These are phyloP conservation scores for Umbelopsis sp. DNA, from an alignment of 192 early-diverging fungal genomes.

Conservation along the genomic window DNA sequence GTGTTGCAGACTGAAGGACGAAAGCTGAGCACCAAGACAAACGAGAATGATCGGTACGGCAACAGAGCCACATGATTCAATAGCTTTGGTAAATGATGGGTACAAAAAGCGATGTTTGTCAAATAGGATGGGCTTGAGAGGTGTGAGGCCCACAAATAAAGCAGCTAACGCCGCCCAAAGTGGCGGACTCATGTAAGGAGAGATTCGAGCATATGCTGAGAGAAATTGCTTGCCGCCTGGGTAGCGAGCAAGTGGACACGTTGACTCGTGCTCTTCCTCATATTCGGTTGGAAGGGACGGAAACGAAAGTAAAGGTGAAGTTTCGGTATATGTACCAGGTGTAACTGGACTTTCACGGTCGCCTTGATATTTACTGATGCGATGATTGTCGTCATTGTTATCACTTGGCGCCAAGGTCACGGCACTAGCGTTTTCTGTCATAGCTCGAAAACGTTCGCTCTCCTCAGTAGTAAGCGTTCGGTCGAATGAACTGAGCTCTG, in stretches of 20 bases:
- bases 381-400: background rate
- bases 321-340: background rate
- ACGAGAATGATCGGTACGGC: slow-evolving; percentile 78
- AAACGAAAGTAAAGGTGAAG: background rate
- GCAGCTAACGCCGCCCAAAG: slow-evolving; percentile 71
- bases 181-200: slow-evolving; percentile 64
- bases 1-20: slow-evolving; percentile 15
- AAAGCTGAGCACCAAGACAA: slow-evolving; percentile 74
- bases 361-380: background rate
- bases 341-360: background rate
- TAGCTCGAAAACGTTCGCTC: background rate
- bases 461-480: background rate
- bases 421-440: background rate
- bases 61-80: slow-evolving; percentile 74
- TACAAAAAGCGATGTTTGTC: slow-evolving; percentile 56
- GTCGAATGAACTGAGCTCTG: slow-evolving; percentile 1
- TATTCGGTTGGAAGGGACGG: background rate
- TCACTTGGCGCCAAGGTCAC: slow-evolving; percentile 5
- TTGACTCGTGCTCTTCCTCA: background rate
- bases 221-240: slow-evolving; percentile 1
- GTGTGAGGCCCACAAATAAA: slow-evolving; percentile 64
- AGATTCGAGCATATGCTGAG: background rate
- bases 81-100: slow-evolving; percentile 62
- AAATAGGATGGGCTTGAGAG: slow-evolving; percentile 64
- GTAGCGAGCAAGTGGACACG: background rate